Base-by-base conservation (phyloP, 2,329 filamentous ascomycete genomes). In the Xylariaceae sp. region DNA sequence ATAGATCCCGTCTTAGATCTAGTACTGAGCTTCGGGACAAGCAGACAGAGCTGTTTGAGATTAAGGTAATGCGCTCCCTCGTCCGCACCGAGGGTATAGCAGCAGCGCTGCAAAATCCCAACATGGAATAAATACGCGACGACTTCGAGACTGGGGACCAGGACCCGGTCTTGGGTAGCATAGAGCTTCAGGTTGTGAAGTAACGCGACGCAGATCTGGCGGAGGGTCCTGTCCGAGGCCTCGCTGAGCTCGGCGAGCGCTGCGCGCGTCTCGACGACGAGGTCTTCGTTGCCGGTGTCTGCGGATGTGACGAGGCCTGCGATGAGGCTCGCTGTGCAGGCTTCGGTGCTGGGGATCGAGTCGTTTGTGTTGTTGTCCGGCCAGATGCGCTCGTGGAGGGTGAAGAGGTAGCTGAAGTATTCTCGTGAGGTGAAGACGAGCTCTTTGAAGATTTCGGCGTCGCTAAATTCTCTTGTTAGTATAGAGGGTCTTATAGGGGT, bases 21-120 rank as follows among this genome's bases (percentile, higher is more conserved):
- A 93, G 77, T 89, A 92, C 64, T 89, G 0, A 89, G 82, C 73
- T 88, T 91, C 69, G 95, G 90, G 3, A 88, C 83, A 41, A 85
- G 78, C 5, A 86, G 77, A 60, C 92, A 90, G 2, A 96, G 75
- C 5, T 73, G 78, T 61, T 84, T 83, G 70, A 78, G 71, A 63
- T 79, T 75, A 13, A 78, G 64, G 4, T 77, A 63, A 3, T 65
- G 66, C 8, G 67, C 65, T 65, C 41, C 41, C 15, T 72, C 17
- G 15, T 9, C n/a, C 34, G 17, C 45, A 18, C 47, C 39, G 10
- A n/a, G 7, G 2, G 53, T 30, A 30, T 47, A 34, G 18, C 51
- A 64, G 51, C 62, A 76, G 30, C 67, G 72, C 72, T 74, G 77
- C 65, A 81, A 77, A 54, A 80, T 71, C 9, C 74, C 80, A 51